phyloP scores from a whole-genome alignment of 208 protist species.

The Trypanosoma melophagium region DNA sequence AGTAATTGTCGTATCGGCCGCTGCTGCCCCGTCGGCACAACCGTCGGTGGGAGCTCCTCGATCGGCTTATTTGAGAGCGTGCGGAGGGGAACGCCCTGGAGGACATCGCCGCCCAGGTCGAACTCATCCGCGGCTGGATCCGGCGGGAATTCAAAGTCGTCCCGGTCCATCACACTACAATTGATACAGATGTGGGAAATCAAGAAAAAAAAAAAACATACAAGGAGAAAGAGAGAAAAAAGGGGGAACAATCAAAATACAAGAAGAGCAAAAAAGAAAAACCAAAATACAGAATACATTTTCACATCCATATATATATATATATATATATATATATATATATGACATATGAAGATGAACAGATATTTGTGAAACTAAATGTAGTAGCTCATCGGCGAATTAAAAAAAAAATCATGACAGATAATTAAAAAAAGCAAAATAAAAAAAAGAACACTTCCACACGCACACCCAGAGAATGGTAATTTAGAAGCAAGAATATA shows the following conservation, averaged over 20 bases:
- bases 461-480: background rate
- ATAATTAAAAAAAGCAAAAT: background rate
- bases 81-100: conserved; percentile 41
- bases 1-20: conserved; percentile 68
- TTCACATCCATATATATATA: background rate
- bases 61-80: conserved; percentile 59
- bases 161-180: conserved; percentile 34
- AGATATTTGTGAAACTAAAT: no score
- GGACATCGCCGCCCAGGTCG: background rate
- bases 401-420: background rate
- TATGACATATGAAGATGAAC: background rate
- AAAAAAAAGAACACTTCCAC: conserved; percentile 1
- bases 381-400: no score
- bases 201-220: conserved; percentile 11
- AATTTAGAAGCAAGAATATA: background rate
- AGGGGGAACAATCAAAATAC: conserved; percentile 13
- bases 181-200: background rate
- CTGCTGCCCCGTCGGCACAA: conserved; percentile 36
- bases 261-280: conserved; percentile 10
- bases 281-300: background rate
- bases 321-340: conserved; percentile 5
- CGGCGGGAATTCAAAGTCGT: conserved; percentile 84
- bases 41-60: conserved; percentile 77
- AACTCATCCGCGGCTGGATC: conserved; percentile 51
- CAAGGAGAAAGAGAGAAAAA: conserved; percentile 18